Base-by-base conservation (phyloP, 441 rosid species). In the Hura crepitans region DNA sequence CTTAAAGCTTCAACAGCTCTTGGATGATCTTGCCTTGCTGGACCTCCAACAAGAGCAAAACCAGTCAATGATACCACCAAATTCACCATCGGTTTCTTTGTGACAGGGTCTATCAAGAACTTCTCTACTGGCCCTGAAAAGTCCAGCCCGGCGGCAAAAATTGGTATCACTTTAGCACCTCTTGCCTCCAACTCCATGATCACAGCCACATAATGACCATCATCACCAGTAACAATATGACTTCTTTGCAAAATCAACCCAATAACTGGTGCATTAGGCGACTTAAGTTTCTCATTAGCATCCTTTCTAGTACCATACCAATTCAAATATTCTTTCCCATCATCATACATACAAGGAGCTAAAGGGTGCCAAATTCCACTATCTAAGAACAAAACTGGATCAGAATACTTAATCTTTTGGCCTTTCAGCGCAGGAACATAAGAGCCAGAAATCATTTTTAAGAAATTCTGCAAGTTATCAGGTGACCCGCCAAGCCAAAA, bases 401-500 rank as follows among this genome's bases (percentile, higher is more conserved):
- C 98, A 2, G 96, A 82, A 49, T 92, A 95, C 70, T 81, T 90
- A 45, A 95, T 85, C 74, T 85, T 88, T 35, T 79, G 80, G 22
- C 95, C 92, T 78, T 86, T 95, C 80, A 95, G 65, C 0, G 95
- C 93, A 11, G 98, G 99, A 27, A 95, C 83, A 54, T 95, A 95
- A 74, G 97, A 88, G 27, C 97, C 89, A 9, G 98, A 85, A n/a
- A 95, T 83, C 99, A 95, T 95, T 81, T 92, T 95, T 83, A 92
- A 75, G 79, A 95, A 95, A 66, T 95, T 95, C 84, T 90, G 97
- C 63, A 95, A 78, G 65, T 95, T 95, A 66, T 95, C 97, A 8
- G 98, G 96, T 17, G 98, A 95, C 1, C 99, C 99, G 25, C 98
- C 97, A 35, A 93, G 97, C 97, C 97, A 93, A 72, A 93, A 93